Evolutionary conservation across 352 stramenopile genomes (phyloP), one percentile per base, ranked within the genome.

Genomic region (Pseudoperonospora humuli): DNA sequence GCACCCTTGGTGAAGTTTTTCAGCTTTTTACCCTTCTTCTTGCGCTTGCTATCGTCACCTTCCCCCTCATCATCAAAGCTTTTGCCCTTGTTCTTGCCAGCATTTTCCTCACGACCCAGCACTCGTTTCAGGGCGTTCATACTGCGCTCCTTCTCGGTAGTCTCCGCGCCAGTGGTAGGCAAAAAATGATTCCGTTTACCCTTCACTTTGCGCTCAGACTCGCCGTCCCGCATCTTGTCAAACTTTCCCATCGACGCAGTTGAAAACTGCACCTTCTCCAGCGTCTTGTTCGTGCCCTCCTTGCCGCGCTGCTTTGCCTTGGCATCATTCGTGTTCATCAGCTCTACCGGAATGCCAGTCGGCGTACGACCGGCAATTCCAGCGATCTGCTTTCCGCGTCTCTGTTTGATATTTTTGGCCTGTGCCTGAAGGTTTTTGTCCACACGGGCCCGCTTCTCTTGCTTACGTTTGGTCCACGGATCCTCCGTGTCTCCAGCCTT

Each of bases 181-280:
- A 89, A 51, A 53, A 91, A 91, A 41, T 83, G 70, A 57, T 89
- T 88, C 50, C 79, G 76, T 56, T 91, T 91, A 52, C 79, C 79
- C 54, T 77, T 84, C 21, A 81, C 54, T 67, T 92, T 95, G 48
- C 84, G 75, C 57, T 96, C 85, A 11, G 75, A 77, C 68, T 98
- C 93, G 29, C 89, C 90, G 29, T 93, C 70, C 29, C 86, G 67
- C 79, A 94, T 92, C 55, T 93, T 91, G 67, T 98, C 90, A 61
- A 98, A 98, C 50, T 93, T 95, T 47, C 93, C 93, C 60, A 97
- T 83, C 1, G 86, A 96, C 13, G 93, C 90, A 3, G 90, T 98
- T 14, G 86, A 93, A 41, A 86, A 82, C 62, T 97, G 90, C 42
- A 95, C 93, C 43, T 93, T 94, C 40, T 83, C 64, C 13, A 98